Evolutionary conservation across 345 rosid genomes (phyloP).

Genomic region (Reutealis trisperma): DNA sequence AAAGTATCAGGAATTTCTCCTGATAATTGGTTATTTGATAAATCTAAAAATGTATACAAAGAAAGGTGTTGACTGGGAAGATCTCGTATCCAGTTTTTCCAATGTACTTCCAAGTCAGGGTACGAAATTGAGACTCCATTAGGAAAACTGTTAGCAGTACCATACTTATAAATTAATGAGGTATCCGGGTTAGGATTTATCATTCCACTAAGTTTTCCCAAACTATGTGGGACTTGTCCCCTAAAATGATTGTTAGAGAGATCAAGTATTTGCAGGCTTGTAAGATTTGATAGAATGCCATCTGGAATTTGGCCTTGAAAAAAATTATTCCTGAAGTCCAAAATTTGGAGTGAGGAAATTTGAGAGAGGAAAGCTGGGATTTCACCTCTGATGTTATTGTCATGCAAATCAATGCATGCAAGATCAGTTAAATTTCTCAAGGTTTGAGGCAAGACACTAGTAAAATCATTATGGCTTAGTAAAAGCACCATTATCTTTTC

Average conservation of each 20-base stretch:
- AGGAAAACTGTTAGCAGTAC: too few relatives aligned
- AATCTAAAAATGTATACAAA: background rate
- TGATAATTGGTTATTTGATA: conserved; percentile 7
- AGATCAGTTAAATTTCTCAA: background rate
- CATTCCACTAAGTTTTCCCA: conserved; percentile 1
- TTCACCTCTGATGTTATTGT: conserved; percentile 12
- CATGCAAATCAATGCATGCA: conserved; percentile 1
- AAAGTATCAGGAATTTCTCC: background rate
- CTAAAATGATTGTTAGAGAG: background rate
- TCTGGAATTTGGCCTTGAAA: conserved; percentile 1
- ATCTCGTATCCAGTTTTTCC: background rate
- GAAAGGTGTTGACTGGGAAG: background rate
- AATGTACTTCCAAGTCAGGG: background rate
- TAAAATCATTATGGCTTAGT: conserved; percentile 26
- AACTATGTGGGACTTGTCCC: background rate
- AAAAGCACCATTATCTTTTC: background rate
- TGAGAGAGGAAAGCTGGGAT: background rate
- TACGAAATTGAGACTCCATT: too few relatives aligned
- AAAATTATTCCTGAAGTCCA: background rate
- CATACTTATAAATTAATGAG: background rate
- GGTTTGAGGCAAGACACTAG: conserved; percentile 14
- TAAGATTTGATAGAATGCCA: background rate
- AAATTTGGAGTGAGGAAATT: background rate
- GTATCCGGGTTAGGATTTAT: background rate
- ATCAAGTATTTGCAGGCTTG: conserved; percentile 4